phyloP scores from a whole-genome alignment of 768 basidiomycete genomes.

The Phanerochaete carnosa region DNA sequence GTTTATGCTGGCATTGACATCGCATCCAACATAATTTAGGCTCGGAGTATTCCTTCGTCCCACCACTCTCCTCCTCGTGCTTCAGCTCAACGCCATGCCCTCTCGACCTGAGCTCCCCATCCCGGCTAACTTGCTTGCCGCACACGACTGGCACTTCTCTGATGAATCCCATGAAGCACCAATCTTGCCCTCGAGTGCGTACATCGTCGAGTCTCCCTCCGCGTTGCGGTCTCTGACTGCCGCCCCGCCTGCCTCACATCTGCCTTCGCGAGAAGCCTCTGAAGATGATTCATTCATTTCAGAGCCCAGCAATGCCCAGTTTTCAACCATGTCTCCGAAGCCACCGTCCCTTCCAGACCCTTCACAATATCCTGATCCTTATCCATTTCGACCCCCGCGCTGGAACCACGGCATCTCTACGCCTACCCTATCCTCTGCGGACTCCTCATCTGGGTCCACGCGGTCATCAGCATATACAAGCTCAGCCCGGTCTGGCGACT shows the following conservation, averaged over 20 bases:
- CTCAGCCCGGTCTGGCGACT: conserved; percentile 66
- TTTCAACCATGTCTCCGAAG: conserved; percentile 42
- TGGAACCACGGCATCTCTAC: conserved; percentile 40
- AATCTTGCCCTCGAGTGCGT: conserved; percentile 25
- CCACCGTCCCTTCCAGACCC: conserved; percentile 54
- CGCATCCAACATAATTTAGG: conserved; percentile 14
- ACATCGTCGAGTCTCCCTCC: conserved; percentile 27
- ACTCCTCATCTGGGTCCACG: conserved; percentile 68
- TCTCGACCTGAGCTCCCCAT: conserved; percentile 39
- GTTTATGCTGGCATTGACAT: conserved; percentile 21
- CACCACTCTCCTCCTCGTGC: conserved; percentile 29
- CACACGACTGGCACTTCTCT: conserved; percentile 24
- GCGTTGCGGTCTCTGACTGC: conserved; percentile 18
- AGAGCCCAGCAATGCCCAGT: conserved; percentile 30
- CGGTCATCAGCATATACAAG: conserved; percentile 78
- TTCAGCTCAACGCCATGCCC: conserved; percentile 28
- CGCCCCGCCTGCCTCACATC: conserved; percentile 29
- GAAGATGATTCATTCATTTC: conserved; percentile 38
- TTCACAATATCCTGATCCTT: conserved; percentile 68
- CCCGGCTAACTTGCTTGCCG: conserved; percentile 25
- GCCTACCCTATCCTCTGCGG: conserved; percentile 66
- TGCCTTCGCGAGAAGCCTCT: conserved; percentile 36
- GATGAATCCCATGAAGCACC: conserved; percentile 20
- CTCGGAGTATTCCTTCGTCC: conserved; percentile 19
- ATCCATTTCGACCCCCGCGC: conserved; percentile 51